A percentile compares a stretch with the other conserved stretches of the same genome.
Evolutionary conservation across 768 basidiomycete species (phyloP).

Genomic region (Baorangia bicolor): DNA sequence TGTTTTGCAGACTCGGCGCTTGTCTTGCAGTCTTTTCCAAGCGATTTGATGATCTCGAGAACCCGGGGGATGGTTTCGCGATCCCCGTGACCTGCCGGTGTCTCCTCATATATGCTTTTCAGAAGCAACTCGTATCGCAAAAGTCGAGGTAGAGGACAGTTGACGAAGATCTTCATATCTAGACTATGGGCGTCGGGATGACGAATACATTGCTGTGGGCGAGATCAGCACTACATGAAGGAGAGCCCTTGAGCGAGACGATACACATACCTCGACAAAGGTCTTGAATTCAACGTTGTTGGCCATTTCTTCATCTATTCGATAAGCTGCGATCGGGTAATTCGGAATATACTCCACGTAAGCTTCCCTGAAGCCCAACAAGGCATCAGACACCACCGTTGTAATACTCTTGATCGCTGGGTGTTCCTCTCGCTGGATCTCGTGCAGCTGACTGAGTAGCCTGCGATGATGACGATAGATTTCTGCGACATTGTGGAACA

Average conservation of each 20-base stretch:
- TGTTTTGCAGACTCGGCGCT: slow-evolving; percentile 83
- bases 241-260: neutral
- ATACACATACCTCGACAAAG: slow-evolving; percentile 69
- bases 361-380: slow-evolving; percentile 87
- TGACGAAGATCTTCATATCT: slow-evolving; percentile 92
- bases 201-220: slow-evolving; percentile 45
- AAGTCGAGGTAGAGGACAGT: slow-evolving; percentile 86
- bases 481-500: slow-evolving; percentile 85
- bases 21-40: slow-evolving; percentile 85
- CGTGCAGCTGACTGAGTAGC: slow-evolving; percentile 77
- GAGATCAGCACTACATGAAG: slow-evolving; percentile 1
- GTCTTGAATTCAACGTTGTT: slow-evolving; percentile 77
- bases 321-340: slow-evolving; percentile 87
- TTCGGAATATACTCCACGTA: slow-evolving; percentile 95
- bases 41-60: slow-evolving; percentile 79
- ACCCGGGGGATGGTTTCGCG: slow-evolving; percentile 79
- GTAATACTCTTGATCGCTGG: slow-evolving; percentile 78
- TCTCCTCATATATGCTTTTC: slow-evolving; percentile 75
- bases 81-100: slow-evolving; percentile 76
- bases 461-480: slow-evolving; percentile 71
- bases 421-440: slow-evolving; percentile 86
- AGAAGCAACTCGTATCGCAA: slow-evolving; percentile 87
- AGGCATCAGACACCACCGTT: slow-evolving; percentile 82
- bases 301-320: slow-evolving; percentile 85
- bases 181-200: slow-evolving; percentile 77